phyloP scores from a whole-genome alignment of 805 yeast genomes.

The Starmerella riodocensis region DNA sequence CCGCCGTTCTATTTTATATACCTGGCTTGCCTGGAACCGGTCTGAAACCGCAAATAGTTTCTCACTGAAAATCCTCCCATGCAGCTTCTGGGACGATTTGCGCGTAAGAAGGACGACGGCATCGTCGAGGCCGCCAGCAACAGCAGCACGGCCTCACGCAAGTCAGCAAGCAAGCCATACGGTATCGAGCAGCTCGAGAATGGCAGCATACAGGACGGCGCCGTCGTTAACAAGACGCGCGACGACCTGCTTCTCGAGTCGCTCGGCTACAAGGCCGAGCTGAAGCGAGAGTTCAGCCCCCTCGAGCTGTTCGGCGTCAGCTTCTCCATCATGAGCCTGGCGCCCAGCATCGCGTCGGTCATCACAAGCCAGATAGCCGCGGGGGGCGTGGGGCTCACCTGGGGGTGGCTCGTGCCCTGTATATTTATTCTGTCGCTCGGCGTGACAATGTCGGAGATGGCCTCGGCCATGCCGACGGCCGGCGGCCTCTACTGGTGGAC shows the following conservation, averaged over 20 bases:
- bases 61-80: too few species aligned
- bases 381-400: conserved; percentile 51
- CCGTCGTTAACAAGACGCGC: too few species aligned
- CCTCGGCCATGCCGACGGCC: conserved; percentile 58
- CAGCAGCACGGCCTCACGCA: too few species aligned
- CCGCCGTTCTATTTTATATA: too few species aligned
- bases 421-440: conserved; percentile 45
- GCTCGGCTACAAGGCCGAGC: conserved; percentile 60
- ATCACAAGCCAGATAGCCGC: conserved; percentile 41
- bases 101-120: too few species aligned
- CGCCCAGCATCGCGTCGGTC: conserved; percentile 45
- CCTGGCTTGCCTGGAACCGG: too few species aligned
- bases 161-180: too few species aligned
- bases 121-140: too few species aligned
- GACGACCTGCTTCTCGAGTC: conserved; percentile 30
- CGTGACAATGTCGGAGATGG: conserved; percentile 49
- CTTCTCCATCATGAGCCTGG: conserved; percentile 56
- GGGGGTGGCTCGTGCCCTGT: conserved; percentile 62
- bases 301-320: conserved; percentile 59
- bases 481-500: conserved; percentile 67
- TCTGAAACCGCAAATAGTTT: too few species aligned
- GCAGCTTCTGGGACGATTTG: too few species aligned
- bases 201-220: too few species aligned
- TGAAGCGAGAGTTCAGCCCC: conserved; percentile 46
- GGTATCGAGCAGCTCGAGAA: too few species aligned